phyloP scores from a whole-genome alignment of 2,329 filamentous ascomycete genomes.

The Aspergillus alliaceus region DNA sequence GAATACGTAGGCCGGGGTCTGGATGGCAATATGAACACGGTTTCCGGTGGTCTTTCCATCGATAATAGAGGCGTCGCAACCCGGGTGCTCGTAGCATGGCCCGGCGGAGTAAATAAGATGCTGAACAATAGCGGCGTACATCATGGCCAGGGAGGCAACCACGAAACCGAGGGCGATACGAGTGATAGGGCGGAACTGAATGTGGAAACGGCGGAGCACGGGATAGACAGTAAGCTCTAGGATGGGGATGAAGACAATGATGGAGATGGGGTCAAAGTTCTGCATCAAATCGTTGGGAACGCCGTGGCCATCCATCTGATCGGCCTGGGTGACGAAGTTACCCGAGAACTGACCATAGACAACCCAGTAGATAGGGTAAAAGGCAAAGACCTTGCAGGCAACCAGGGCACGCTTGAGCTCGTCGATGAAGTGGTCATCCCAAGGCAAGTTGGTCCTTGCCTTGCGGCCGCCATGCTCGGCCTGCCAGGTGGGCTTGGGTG shows the following conservation, averaged over 20 bases:
- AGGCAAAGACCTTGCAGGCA: constrained; percentile 72
- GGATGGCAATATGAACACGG: constrained; percentile 45
- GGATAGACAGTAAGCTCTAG: constrained; percentile 71
- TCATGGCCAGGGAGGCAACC: constrained; percentile 62
- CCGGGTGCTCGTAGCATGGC: constrained; percentile 51
- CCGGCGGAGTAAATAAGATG: constrained; percentile 54
- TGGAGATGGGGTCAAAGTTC: constrained; percentile 73
- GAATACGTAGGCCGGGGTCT: constrained; percentile 47
- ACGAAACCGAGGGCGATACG: constrained; percentile 71
- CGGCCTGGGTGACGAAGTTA: constrained; percentile 66
- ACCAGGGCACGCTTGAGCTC: constrained; percentile 66
- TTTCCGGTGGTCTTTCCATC: constrained; percentile 39
- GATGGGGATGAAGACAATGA: constrained; percentile 73
- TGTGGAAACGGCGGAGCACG: constrained; percentile 59
- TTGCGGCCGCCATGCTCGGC: constrained; percentile 46
- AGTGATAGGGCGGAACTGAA: constrained; percentile 73
- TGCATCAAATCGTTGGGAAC: constrained; percentile 76
- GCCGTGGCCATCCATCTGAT: constrained; percentile 64
- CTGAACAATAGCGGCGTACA: constrained; percentile 61
- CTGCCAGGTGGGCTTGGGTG: constrained; percentile 66
- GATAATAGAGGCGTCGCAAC: constrained; percentile 32
- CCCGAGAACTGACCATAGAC: constrained; percentile 67
- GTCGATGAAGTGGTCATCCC: constrained; percentile 71
- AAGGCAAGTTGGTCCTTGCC: constrained; percentile 44
- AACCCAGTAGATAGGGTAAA: constrained; percentile 69